phyloP scores from a whole-genome alignment of 148 eudicot species.

The Spergularia marina region DNA sequence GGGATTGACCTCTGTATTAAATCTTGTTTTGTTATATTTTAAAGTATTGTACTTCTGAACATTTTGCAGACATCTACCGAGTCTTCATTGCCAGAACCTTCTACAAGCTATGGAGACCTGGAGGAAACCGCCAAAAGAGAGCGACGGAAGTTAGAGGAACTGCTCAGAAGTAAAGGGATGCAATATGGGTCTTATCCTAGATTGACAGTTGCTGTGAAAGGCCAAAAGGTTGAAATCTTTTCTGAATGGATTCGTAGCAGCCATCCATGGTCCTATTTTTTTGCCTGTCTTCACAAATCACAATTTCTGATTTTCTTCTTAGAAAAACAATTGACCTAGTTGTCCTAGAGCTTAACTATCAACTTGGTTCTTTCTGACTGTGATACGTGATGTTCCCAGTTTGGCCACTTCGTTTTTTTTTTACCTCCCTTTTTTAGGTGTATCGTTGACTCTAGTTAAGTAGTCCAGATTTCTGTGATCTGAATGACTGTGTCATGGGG shows the following conservation, averaged over 20 bases:
- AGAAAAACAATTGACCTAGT: neutral
- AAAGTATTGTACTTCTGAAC: neutral
- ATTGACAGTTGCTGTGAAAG: slow-evolving; percentile 77
- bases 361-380: neutral
- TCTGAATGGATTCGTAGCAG: slow-evolving; percentile 4
- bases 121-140: slow-evolving; percentile 83
- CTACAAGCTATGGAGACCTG: slow-evolving; percentile 52
- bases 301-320: neutral
- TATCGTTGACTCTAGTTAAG: neutral
- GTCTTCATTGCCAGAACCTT: slow-evolving; percentile 44
- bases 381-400: neutral
- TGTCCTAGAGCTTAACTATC: neutral
- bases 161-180: slow-evolving; percentile 70
- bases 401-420: neutral
- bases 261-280: neutral
- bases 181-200: slow-evolving; percentile 80
- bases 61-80: slow-evolving; percentile 41
- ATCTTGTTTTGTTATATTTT: slow-evolving; percentile 1
- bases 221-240: slow-evolving; percentile 66
- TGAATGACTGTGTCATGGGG: neutral
- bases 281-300: neutral
- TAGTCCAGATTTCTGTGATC: neutral
- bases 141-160: slow-evolving; percentile 59
- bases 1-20: neutral
- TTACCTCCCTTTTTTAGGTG: neutral